Evolutionary conservation across 805 yeast species (phyloP).

Genomic region (Hanseniaspora occidentalis): DNA sequence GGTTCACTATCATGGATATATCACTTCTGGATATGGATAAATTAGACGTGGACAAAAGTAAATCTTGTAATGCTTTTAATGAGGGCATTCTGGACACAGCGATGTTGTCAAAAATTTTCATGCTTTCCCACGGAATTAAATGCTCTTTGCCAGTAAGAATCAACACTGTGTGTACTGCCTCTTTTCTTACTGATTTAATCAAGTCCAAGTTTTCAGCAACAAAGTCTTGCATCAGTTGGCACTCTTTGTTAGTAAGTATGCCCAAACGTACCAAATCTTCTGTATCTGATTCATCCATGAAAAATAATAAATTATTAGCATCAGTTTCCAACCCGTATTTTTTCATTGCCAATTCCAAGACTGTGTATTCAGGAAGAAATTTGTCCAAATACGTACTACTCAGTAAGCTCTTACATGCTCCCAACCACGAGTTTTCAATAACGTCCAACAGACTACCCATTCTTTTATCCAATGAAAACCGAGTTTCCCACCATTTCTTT

Average conservation of each 20-base stretch:
- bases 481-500: slow-evolving; percentile 63
- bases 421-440: slow-evolving; percentile 60
- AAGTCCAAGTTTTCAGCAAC: neutral
- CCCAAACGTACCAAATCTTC: neutral
- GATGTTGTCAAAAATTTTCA: slow-evolving; percentile 37
- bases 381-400: slow-evolving; percentile 21
- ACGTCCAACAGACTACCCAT: slow-evolving; percentile 39
- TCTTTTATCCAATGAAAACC: slow-evolving; percentile 49
- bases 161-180: slow-evolving; percentile 45
- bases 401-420: slow-evolving; percentile 63
- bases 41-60: slow-evolving; percentile 18
- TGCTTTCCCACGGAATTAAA: slow-evolving; percentile 84
- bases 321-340: neutral
- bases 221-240: neutral
- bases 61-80: slow-evolving; percentile 28
- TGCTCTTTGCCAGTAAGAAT: slow-evolving; percentile 56
- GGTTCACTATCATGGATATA: slow-evolving; percentile 66
- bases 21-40: slow-evolving; percentile 15
- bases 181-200: neutral
- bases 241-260: too few relatives aligned
- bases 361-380: neutral
- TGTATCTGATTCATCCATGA: neutral
- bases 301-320: neutral
- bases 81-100: slow-evolving; percentile 76
- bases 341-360: neutral